phyloP scores from a whole-genome alignment of 352 stramenopile genomes.

The Globisporangium ultimum region DNA sequence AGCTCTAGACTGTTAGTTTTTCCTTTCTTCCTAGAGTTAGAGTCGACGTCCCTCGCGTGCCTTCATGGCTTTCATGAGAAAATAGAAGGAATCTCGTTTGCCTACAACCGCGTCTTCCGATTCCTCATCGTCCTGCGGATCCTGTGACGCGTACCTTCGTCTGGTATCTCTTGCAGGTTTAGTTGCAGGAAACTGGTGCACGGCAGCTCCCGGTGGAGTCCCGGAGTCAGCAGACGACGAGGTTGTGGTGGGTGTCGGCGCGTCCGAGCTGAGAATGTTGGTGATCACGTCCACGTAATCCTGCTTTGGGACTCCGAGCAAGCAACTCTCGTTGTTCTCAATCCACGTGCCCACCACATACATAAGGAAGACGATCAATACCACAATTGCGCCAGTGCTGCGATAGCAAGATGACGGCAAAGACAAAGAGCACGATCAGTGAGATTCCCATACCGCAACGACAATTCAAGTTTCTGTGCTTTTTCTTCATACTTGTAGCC shows the following conservation, averaged over 20 bases:
- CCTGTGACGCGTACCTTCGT: neutral
- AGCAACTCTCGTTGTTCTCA: constrained; percentile 72
- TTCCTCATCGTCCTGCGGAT: constrained; percentile 14
- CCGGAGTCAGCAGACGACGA: constrained; percentile 1
- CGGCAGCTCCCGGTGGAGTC: neutral
- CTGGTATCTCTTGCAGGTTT: neutral
- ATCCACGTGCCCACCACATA: constrained; percentile 59
- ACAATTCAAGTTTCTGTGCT: too few species aligned
- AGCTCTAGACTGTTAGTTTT: neutral
- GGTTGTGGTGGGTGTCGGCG: neutral
- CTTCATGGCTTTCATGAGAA: constrained; percentile 57
- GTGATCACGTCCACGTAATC: constrained; percentile 63
- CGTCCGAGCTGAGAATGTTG: constrained; percentile 58
- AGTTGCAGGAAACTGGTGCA: constrained; percentile 9
- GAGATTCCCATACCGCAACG: too few species aligned
- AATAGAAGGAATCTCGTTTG: constrained; percentile 82
- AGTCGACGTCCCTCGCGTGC: constrained; percentile 12
- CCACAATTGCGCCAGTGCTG: constrained; percentile 42
- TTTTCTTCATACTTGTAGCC: constrained; percentile 38
- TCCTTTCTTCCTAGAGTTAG: constrained; percentile 5
- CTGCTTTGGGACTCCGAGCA: constrained; percentile 53
- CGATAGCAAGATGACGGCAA: too few species aligned
- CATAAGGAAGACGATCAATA: constrained; percentile 44
- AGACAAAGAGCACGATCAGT: too few species aligned
- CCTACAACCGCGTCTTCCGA: constrained; percentile 26